Base-by-base conservation (phyloP, 495 filamentous ascomycete species). In the Saxispiralis lemnorum region DNA sequence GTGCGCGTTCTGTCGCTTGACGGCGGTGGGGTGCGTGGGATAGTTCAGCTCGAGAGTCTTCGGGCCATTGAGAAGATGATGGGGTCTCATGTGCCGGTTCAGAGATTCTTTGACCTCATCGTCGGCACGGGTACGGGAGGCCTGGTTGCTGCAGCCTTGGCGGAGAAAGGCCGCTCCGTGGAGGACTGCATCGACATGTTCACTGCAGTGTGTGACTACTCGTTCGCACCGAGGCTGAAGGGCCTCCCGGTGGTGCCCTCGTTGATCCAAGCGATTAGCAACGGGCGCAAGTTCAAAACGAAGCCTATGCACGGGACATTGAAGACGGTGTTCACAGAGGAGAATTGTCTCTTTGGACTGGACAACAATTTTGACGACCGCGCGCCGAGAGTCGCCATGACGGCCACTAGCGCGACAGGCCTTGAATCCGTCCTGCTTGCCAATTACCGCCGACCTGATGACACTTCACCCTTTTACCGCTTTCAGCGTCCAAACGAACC, bases 1-100 rank as follows among this genome's bases (percentile, higher is more conserved):
- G 45, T 54, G 66, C 57, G 73, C 15, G 56, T 76, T 31, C 62
- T 79, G 7, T 65, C 61, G 35, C 56, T 81, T 15, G 74, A 79
- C 52, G 73, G 75, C 15, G 54, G 54, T 15, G 54, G 54, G 12
- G 45, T 56, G 13, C 46, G 50, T 20, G 54, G 51, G 19, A 51
- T 56, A 14, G 54, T 51, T 9, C 52, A 56, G 31, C 44, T 56
- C 11, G 54, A 54, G 24, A 43, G 51, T 15, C 51, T 56, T 3
- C 47, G 39, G 6, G 44, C 43, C 24, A 47, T 56, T 35, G 54
- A 56, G 36, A 34, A 35, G 21, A 31, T 35, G 12, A 36, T 54
- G n/a, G 51, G 54, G 2, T 47, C 37, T 6, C 31, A 38, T n/a
- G 10, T 56, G 2, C 47, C 51, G 1, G 46, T 56, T 6, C 56